Percentiles rank a stretch among this genome's conserved stretches.
These are phyloP conservation scores for Trametes maxima DNA, from an alignment of 768 basidiomycete genomes.

Conservation along the genomic window DNA sequence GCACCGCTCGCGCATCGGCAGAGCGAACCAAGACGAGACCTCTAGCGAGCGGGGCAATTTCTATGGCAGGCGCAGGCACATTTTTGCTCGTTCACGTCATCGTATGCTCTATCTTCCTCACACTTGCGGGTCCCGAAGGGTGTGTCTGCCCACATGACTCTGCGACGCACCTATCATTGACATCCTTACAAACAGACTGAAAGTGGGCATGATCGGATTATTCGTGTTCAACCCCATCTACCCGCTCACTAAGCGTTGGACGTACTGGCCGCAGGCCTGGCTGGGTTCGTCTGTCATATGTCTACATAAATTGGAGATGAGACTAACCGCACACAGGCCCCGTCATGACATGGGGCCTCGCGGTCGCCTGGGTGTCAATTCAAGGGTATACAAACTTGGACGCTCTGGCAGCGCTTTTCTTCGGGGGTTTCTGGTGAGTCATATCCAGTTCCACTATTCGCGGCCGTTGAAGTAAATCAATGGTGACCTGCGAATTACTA, in stretches of 20 bases:
- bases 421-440: slow-evolving; percentile 28
- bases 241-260: slow-evolving; percentile 58
- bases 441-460: neutral
- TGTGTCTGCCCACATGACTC: neutral
- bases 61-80: slow-evolving; percentile 31
- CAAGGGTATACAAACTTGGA: slow-evolving; percentile 30
- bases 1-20: slow-evolving; percentile 12
- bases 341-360: slow-evolving; percentile 1
- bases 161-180: slow-evolving; percentile 9
- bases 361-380: slow-evolving; percentile 50
- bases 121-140: neutral
- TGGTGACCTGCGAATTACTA: neutral
- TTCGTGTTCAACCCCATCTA: slow-evolving; percentile 34
- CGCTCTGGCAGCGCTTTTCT: slow-evolving; percentile 18
- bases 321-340: neutral
- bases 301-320: neutral
- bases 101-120: neutral
- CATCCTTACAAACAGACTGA: slow-evolving; percentile 7
- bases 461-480: neutral
- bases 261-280: slow-evolving; percentile 67
- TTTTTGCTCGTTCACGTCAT: slow-evolving; percentile 26
- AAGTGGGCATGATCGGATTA: slow-evolving; percentile 22
- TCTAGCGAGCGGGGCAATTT: slow-evolving; percentile 33
- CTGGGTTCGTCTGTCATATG: slow-evolving; percentile 38
- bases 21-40: slow-evolving; percentile 37